Percentiles rank a stretch among this genome's conserved stretches.
phyloP scores from a whole-genome alignment of 768 basidiomycete species.

The Termitomyces bulborhizus region DNA sequence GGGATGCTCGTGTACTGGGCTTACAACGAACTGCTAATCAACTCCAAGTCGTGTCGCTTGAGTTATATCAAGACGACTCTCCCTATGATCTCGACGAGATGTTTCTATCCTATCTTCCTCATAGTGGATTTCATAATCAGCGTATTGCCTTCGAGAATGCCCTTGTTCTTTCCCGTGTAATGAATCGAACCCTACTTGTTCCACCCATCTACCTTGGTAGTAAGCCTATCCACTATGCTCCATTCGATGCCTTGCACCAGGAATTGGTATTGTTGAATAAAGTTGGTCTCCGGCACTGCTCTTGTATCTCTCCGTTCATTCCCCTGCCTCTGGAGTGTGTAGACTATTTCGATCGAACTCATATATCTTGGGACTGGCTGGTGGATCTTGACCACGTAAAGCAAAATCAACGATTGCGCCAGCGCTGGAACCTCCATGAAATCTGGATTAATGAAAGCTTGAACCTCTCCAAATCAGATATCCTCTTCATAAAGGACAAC shows the following conservation, averaged over 20 bases:
- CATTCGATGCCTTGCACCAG: conserved; percentile 42
- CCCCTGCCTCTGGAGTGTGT: conserved; percentile 49
- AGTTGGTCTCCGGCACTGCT: conserved; percentile 47
- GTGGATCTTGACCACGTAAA: conserved; percentile 43
- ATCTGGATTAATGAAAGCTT: conserved; percentile 41
- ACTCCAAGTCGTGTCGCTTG: conserved; percentile 24
- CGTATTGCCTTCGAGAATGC: conserved; percentile 85
- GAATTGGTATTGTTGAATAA: conserved; percentile 45
- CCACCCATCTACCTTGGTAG: conserved; percentile 69
- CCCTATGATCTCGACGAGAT: conserved; percentile 24
- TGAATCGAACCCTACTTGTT: conserved; percentile 73
- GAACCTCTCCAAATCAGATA: conserved; percentile 30
- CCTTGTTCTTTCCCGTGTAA: conserved; percentile 57
- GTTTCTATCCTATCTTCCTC: conserved; percentile 73
- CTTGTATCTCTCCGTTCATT: conserved; percentile 25
- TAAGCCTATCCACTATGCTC: conserved; percentile 53
- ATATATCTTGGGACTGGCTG: conserved; percentile 66
- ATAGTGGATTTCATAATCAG: conserved; percentile 84
- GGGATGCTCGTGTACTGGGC: conserved; percentile 24
- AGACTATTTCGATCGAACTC: conserved; percentile 54
- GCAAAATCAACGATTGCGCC: conserved; percentile 34
- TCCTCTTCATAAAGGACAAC: conserved; percentile 44
- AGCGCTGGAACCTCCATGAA: conserved; percentile 44
- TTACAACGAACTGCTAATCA: conserved; percentile 24
- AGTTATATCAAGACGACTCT: conserved; percentile 8